Evolutionary conservation across 495 filamentous ascomycete genomes (phyloP), one percentile per base, ranked within the genome.

Genomic region (Apodospora peruviana): DNA sequence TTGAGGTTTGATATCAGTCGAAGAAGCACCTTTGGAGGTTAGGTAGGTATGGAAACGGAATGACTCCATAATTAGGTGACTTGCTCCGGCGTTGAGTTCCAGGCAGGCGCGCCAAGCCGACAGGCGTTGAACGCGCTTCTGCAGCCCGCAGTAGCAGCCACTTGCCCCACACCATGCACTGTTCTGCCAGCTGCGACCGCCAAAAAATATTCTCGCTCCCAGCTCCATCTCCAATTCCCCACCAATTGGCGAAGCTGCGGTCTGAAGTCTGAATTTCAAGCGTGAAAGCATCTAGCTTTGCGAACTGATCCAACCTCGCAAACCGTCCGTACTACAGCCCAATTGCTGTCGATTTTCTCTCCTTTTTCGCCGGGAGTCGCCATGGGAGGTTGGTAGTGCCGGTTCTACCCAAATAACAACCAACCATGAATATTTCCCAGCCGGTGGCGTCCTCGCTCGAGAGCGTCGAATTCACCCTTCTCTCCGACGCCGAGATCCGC

Each of bases 391-490:
- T 45, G 50, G 46, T 47, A 43, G 35, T 37, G 47, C 50, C 21
- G 23, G 24, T 5, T 18, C 23, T 20, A n/a, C 14, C 43, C 19
- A 43, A 4, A 37, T 18, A 19, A 23, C 46, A 48, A 48, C 51
- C 47, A 40, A 43, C 44, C 55, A 81, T 90, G 86, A 96, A 91
- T 68, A 88, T 91, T 59, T 87, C 91, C 45, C 88, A 91, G 59
- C 90, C 93, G 32, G 82, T 96, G 51, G 75, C 85, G 59, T 95
- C 90, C 56, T 70, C 82, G 64, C 85, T 99, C 65, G 78, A 81
- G 63, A 87, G 86, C 61, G 88, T 97, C 56, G 86, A 91, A 63
- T 99, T 99, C 73, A 83, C 78, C 25, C 84, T 88, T 62, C 83
- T 95, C 56, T 79, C 84, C 44, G 66, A 82, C 39, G 77, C 85